Evolutionary conservation across 306 rosid genomes (phyloP), one percentile per base, ranked within the genome.

Genomic region (Malus sylvestris): DNA sequence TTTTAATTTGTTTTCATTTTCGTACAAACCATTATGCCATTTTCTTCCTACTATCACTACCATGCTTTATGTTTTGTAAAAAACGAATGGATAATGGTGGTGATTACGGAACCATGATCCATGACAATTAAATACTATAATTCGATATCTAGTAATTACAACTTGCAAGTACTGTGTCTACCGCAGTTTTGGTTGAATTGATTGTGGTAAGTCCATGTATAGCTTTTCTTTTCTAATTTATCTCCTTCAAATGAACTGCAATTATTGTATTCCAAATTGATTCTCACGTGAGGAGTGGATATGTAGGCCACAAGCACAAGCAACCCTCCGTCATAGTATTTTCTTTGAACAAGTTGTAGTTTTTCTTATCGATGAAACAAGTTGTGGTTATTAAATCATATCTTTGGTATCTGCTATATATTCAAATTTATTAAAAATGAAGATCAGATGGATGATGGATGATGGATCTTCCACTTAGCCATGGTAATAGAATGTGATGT

Each of bases 381-480:
- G 42, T 81, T 81, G 81, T 20, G 10, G 53, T 22, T 76, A 55
- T 71, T n/a, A 76, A 53, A 49, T 30, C 71, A 14, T 81, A 81
- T 81, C 81, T 38, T 67, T 15, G 71, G 66, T 51, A 57, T 74
- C 62, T 12, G 23, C 59, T 53, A 62, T 52, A 52, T 29, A 70
- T n/a, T 59, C 46, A 15, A 46, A 12, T 63, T 23, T 25, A 20
- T 22, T 5, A 51, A 20, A 71, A 62, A 45, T 32, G 15, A 65
- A 51, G 33, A 51, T 38, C 13, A 71, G 7, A 72, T 72, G 57
- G 64, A 73, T 55, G 35, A 38, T 18, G 40, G 25, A 59, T 27
- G 29, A 27, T 27, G 3, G 29, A 27, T 73, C 68, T 40, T 40
- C 58, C 66, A 40, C 77, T 59, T 4, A 60, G 52, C 52, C 8